Conservation (phyloP, 106 monocot genomes). For the Acorus gramineus region DNA sequence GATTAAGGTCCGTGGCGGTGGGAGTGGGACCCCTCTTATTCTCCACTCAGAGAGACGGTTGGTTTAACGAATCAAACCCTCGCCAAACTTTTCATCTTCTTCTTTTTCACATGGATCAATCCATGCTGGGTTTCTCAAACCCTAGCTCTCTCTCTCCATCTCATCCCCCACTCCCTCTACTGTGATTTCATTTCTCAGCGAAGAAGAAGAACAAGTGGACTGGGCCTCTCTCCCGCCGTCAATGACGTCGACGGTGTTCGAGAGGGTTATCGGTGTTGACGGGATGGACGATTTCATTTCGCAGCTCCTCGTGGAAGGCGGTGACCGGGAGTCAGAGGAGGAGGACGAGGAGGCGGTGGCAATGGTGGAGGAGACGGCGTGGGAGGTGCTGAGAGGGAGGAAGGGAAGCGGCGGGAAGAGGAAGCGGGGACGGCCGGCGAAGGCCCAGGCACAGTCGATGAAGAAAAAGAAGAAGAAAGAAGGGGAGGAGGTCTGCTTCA, state of each 20-base stretch:
- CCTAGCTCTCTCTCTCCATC: background rate
- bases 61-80: background rate
- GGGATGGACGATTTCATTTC: too few relatives aligned
- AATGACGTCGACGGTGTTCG: background rate
- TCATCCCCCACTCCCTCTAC: background rate
- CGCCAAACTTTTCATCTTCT: background rate
- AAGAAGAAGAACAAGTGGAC: too few relatives aligned
- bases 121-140: background rate
- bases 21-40: too few relatives aligned
- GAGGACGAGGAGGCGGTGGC: background rate
- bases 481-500: slow-evolving; percentile 49
- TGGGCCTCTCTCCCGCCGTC: background rate
- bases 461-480: slow-evolving; percentile 35
- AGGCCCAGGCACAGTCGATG: background rate
- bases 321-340: slow-evolving; percentile 1
- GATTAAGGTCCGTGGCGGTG: too few relatives aligned
- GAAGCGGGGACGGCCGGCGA: slow-evolving; percentile 32
- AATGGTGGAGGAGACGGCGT: background rate
- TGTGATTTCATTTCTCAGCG: background rate
- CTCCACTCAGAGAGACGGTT: too few relatives aligned
- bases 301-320: too few relatives aligned
- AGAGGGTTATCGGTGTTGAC: too few relatives aligned
- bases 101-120: background rate
- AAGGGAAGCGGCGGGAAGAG: slow-evolving; percentile 16
- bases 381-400: background rate